Base-by-base conservation (phyloP, 2,329 filamentous ascomycete genomes). In the Xylaria multiplex region DNA sequence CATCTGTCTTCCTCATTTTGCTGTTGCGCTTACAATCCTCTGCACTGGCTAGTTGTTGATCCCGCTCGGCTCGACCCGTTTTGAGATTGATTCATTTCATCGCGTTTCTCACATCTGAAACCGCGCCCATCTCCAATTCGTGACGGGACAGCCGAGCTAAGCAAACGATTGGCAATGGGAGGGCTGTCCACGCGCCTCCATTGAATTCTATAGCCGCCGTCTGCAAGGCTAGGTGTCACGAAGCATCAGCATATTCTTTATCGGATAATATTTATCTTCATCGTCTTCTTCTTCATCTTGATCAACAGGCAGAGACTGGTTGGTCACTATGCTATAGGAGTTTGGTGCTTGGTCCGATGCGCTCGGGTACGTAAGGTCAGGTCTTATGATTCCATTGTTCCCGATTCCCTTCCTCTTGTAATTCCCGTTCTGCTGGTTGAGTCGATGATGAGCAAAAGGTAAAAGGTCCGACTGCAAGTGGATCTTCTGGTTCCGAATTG, bases 391-490 rank as follows among this genome's bases (percentile, higher is more conserved):
- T 50, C 37, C 30, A 45, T 43, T 22, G 13, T n/a, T 9, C 46
- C 13, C 11, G 6, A 32, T 54, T 63, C 40, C 35, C 14, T 55
- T 48, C 11, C 35, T 42, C n/a, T 52, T 60, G 32, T 45, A 24
- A 24, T 37, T 55, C 3, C 11, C 16, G 30, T 49, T 57, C 49
- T 60, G 60, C 61, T 66, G 59, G 69, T 65, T 65, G 72, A 77
- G 80, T 81, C 80, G 57, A 74, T 82, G 81, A 83, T 82, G 81
- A 80, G 65, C 75, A 68, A 65, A 73, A 81, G 81, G 81, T 83
- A 83, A 83, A 83, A 83, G 81, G 80, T 81, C 80, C 71, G 81
- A 83, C 78, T 77, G 77, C 73, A 45, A 64, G 61, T 72, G 68
- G 68, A 75, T 73, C 76, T 76, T 77, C 81, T 79, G 80, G 81